phyloP scores from a whole-genome alignment of 2,329 filamentous ascomycete genomes.

The Berkeleyomyces rouxiae region DNA sequence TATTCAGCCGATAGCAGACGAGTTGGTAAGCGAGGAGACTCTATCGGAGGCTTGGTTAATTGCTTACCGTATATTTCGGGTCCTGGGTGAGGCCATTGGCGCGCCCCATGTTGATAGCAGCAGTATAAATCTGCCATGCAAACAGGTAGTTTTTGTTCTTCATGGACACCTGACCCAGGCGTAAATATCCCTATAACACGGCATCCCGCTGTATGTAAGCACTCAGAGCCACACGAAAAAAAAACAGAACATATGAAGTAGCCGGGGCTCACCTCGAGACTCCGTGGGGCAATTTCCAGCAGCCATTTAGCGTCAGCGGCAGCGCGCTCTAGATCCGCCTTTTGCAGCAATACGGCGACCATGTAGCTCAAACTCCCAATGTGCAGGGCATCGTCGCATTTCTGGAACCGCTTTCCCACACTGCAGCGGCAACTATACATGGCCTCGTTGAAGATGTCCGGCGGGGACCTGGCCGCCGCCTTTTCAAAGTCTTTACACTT shows the following conservation, averaged over 20 bases:
- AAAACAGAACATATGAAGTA: background rate
- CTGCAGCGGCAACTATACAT: conserved; percentile 25
- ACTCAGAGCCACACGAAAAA: background rate
- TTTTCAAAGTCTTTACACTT: conserved; percentile 25
- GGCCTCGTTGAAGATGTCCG: conserved; percentile 24
- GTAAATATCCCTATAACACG: conserved; percentile 25
- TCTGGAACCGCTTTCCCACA: conserved; percentile 23
- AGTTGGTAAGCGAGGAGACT: background rate
- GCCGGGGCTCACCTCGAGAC: conserved; percentile 22
- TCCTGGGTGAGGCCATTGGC: conserved; percentile 15
- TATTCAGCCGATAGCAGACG: background rate
- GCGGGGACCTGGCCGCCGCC: conserved; percentile 12
- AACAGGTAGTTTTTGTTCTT: conserved; percentile 23
- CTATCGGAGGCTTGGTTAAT: background rate
- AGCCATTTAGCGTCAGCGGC: conserved; percentile 27
- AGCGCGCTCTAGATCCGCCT: conserved; percentile 24
- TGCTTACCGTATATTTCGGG: background rate
- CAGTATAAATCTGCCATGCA: conserved; percentile 26
- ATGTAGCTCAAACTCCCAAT: conserved; percentile 27
- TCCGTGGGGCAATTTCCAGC: conserved; percentile 25
- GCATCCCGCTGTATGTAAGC: too few relatives aligned
- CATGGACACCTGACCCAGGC: conserved; percentile 25
- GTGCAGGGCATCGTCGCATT: conserved; percentile 24
- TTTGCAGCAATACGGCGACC: conserved; percentile 23
- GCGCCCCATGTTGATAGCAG: conserved; percentile 23